A percentile compares a stretch with the other conserved stretches of the same genome.
These are phyloP conservation scores for Pestalotiopsis sp. DNA, from an alignment of 2,329 filamentous ascomycete species.

Conservation along the genomic window DNA sequence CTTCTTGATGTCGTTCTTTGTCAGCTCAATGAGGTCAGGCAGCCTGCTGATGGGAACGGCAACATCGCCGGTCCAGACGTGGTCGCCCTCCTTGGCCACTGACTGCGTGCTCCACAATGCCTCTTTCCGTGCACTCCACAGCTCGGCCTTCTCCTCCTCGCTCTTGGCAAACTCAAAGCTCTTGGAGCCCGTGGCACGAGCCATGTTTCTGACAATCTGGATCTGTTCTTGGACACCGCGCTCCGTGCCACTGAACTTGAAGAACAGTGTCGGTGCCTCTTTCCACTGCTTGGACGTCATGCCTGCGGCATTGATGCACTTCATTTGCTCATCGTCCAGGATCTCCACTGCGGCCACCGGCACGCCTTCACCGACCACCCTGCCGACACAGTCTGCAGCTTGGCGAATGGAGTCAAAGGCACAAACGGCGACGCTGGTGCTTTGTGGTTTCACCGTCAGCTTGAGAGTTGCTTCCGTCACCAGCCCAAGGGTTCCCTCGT, in stretches of 20 bases:
- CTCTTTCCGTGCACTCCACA: constrained; percentile 85
- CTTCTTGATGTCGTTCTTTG: constrained; percentile 61
- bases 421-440: constrained; percentile 71
- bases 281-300: constrained; percentile 61
- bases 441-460: constrained; percentile 73
- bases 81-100: constrained; percentile 64
- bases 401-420: constrained; percentile 49
- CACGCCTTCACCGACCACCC: constrained; percentile 71
- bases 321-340: constrained; percentile 78
- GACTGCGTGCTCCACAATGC: constrained; percentile 81
- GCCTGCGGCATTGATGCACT: constrained; percentile 54
- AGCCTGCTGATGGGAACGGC: constrained; percentile 78
- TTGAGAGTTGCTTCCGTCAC: constrained; percentile 80
- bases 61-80: constrained; percentile 85
- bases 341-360: constrained; percentile 80
- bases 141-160: constrained; percentile 70
- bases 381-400: constrained; percentile 71
- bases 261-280: constrained; percentile 69
- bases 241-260: constrained; percentile 69
- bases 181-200: constrained; percentile 55
- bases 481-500: constrained; percentile 79
- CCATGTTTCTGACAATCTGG: constrained; percentile 31
- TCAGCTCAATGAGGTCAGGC: constrained; percentile 77
- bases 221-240: constrained; percentile 79
- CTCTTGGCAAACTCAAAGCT: constrained; percentile 77